Percentiles rank a stretch among this genome's conserved stretches.
Evolutionary conservation across 2,329 filamentous ascomycete genomes (phyloP).

Genomic region (Alternaria rosae): DNA sequence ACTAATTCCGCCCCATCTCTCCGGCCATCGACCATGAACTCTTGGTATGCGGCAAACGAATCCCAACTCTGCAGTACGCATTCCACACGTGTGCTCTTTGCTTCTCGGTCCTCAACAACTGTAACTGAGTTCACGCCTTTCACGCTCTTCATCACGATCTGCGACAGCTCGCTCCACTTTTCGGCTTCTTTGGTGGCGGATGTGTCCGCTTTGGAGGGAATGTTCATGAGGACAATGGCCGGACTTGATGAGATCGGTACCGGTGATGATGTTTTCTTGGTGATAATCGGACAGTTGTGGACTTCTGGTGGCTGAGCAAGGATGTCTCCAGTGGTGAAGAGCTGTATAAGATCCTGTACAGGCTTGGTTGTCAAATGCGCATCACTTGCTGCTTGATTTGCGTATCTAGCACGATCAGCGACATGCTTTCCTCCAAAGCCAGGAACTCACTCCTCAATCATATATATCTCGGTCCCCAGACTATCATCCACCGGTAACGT

Average conservation of each 20-base stretch:
- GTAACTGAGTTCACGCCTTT: constrained; percentile 13
- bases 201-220: constrained; percentile 14
- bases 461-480: constrained; percentile 28
- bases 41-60: constrained; percentile 18
- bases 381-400: constrained; percentile 29
- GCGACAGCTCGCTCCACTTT: constrained; percentile 12
- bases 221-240: constrained; percentile 26
- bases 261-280: constrained; percentile 4
- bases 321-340: constrained; percentile 30
- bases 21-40: constrained; percentile 5
- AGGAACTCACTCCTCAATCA: constrained; percentile 36
- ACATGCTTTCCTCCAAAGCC: no score
- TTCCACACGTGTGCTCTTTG: constrained; percentile 18
- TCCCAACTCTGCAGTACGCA: constrained; percentile 10
- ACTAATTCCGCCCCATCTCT: constrained; percentile 16
- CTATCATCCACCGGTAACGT: constrained; percentile 28
- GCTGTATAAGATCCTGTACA: constrained; percentile 31
- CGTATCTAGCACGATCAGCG: constrained; percentile 12
- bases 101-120: constrained; percentile 21
- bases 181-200: constrained; percentile 2
- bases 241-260: constrained; percentile 12
- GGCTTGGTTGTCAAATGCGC: constrained; percentile 29
- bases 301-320: constrained; percentile 32
- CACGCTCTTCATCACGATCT: constrained; percentile 10
- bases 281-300: constrained; percentile 16